These are phyloP conservation scores for Eremomyces bilateralis DNA, from an alignment of 495 filamentous ascomycete species.

Conservation along the genomic window DNA sequence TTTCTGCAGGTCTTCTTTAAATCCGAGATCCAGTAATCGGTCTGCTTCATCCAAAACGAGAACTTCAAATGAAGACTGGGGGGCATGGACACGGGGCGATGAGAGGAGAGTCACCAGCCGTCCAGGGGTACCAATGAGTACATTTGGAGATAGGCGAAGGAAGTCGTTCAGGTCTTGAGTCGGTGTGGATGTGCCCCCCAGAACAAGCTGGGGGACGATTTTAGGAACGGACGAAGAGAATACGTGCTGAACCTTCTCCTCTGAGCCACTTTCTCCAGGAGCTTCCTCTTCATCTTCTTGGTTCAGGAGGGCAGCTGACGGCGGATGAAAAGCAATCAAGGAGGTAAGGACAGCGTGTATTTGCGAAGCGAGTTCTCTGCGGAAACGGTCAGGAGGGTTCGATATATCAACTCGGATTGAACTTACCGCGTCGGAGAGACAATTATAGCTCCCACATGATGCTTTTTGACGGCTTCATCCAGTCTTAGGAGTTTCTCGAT, in stretches of 20 bases:
- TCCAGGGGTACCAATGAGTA: slow-evolving; percentile 76
- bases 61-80: slow-evolving; percentile 71
- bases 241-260: too few relatives aligned
- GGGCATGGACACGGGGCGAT: slow-evolving; percentile 75
- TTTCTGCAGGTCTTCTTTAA: slow-evolving; percentile 69
- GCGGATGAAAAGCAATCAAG: slow-evolving; percentile 59
- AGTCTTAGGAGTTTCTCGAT: slow-evolving; percentile 62
- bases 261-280: too few relatives aligned
- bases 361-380: slow-evolving; percentile 70
- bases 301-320: slow-evolving; percentile 43
- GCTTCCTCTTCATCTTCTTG: slow-evolving; percentile 25
- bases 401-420: not conserved
- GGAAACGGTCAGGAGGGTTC: slow-evolving; percentile 1
- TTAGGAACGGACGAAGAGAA: slow-evolving; percentile 24
- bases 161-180: slow-evolving; percentile 71
- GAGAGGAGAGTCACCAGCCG: slow-evolving; percentile 71
- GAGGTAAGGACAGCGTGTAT: slow-evolving; percentile 65
- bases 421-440: slow-evolving; percentile 59
- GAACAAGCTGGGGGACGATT: slow-evolving; percentile 65
- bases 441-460: slow-evolving; percentile 77
- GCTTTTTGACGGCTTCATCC: slow-evolving; percentile 58
- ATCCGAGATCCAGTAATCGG: slow-evolving; percentile 79
- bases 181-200: slow-evolving; percentile 67
- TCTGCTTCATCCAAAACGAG: slow-evolving; percentile 92
- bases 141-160: slow-evolving; percentile 56